phyloP scores from a whole-genome alignment of 1,284 basidiomycete species.

The Cerioporus squamosus region DNA sequence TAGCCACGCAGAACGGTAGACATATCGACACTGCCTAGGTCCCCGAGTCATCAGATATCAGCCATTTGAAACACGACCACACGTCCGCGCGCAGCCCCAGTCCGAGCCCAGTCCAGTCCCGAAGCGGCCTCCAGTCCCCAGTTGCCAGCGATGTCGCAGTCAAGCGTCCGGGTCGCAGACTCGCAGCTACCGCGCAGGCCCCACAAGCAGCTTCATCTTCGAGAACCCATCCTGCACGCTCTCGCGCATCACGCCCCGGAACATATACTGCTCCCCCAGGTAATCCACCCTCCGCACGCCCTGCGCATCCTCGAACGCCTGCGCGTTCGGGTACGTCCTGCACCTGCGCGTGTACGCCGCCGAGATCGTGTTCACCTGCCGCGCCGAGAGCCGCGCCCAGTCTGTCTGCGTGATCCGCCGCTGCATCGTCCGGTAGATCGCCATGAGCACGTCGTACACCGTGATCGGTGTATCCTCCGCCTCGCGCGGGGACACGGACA shows the following conservation, averaged over 20 bases:
- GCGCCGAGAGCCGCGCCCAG: slow-evolving; percentile 50
- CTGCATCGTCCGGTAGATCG: slow-evolving; percentile 56
- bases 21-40: too few relatives aligned
- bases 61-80: neutral
- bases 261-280: slow-evolving; percentile 51
- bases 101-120: neutral
- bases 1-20: neutral
- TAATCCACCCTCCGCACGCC: slow-evolving; percentile 55
- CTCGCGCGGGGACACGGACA: slow-evolving; percentile 23
- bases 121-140: slow-evolving; percentile 1
- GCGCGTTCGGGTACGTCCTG: slow-evolving; percentile 42
- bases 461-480: slow-evolving; percentile 46
- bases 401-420: slow-evolving; percentile 57
- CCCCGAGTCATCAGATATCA: slow-evolving; percentile 1
- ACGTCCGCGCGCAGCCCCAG: neutral
- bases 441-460: slow-evolving; percentile 59
- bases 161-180: too few relatives aligned
- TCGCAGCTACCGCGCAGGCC: slow-evolving; percentile 15
- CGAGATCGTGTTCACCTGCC: slow-evolving; percentile 47
- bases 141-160: neutral
- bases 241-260: slow-evolving; percentile 56
- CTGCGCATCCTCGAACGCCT: slow-evolving; percentile 48
- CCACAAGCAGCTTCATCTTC: slow-evolving; percentile 43
- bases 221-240: slow-evolving; percentile 42
- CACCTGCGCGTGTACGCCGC: slow-evolving; percentile 61